Percentiles rank a stretch among this genome's conserved stretches.
Evolutionary conservation across 2,329 filamentous ascomycete genomes (phyloP).

Genomic region (Diaporthe vexans): DNA sequence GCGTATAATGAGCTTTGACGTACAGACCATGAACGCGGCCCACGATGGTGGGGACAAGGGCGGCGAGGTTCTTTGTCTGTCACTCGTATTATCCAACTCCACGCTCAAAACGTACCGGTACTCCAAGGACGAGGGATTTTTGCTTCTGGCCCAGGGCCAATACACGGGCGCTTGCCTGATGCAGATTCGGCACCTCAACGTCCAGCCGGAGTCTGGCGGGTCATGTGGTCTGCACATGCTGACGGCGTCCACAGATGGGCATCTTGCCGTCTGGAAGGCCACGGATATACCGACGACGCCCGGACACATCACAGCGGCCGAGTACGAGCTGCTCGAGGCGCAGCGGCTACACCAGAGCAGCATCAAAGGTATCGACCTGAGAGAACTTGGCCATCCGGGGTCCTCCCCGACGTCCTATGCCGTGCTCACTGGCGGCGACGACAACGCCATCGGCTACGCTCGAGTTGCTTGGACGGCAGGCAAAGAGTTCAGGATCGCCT

Average conservation of each 20-base stretch:
- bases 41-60: constrained; percentile 39
- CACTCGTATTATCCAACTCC: constrained; percentile 88
- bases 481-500: constrained; percentile 43
- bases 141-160: constrained; percentile 64
- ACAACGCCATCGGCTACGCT: constrained; percentile 79
- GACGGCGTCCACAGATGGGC: constrained; percentile 86
- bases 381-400: constrained; percentile 27
- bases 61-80: constrained; percentile 67
- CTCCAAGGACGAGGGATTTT: constrained; percentile 57
- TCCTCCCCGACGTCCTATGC: constrained; percentile 53
- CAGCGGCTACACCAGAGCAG: constrained; percentile 81
- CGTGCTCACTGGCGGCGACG: constrained; percentile 86
- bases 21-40: constrained; percentile 50
- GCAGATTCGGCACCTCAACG: constrained; percentile 65
- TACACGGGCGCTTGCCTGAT: constrained; percentile 85
- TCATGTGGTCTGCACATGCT: constrained; percentile 60
- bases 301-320: constrained; percentile 29
- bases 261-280: constrained; percentile 72
- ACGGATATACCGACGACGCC: constrained; percentile 26
- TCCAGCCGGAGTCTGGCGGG: constrained; percentile 42
- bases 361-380: constrained; percentile 75
- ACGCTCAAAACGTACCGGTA: constrained; percentile 75
- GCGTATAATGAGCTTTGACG: constrained; percentile 85
- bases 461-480: constrained; percentile 57
- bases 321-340: constrained; percentile 50